Evolutionary conservation across 768 basidiomycete genomes (phyloP), one percentile per base, ranked within the genome.

Genomic region (Trametes elegans): DNA sequence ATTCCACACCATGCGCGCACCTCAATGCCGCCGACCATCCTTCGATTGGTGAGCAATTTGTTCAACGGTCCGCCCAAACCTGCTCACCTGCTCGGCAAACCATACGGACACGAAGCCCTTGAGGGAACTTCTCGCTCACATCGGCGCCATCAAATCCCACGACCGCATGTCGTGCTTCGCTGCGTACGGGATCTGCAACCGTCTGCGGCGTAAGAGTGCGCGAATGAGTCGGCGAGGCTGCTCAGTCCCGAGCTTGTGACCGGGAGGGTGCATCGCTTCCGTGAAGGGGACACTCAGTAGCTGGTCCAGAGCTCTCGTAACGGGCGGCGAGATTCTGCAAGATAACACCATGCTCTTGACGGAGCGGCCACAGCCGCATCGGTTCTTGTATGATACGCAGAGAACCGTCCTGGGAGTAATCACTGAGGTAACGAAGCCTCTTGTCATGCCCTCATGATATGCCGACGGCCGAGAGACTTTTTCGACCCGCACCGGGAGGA

Each of bases 81-180:
- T 13, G 49, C 57, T 58, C 57, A 58, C 57, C 57, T 58, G 57
- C 26, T 41, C 47, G 40, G 9, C 34, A 16, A n/a, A 19, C 57
- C 57, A 58, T 42, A 58, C 39, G 57, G 57, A 24, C 8, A 41
- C 18, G 50, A 49, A 48, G 45, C 19, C 19, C 39, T 9, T n/a
- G 23, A 3, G 7, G 9, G 27, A 13, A 6, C 57, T 48, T 48
- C 57, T 49, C 19, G 13, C 16, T 46, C 45, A n/a, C 34, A 53
- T 58, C 46, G 32, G 28, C 32, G 16, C 45, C 40, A 24, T 38
- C 32, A 16, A 23, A 23, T 58, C 57, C 44, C 57, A 53, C 57
- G 57, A 24, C 45, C 24, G 27, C 34, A 57, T 52, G 44, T 44
- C 21, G 18, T 19, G n/a, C 34, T n/a, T 11, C 38, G 27, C 31